A percentile compares a stretch with the other conserved stretches of the same genome.
These are phyloP conservation scores for Ministeria vibrans DNA, from an alignment of 78 protist species.

Conservation along the genomic window DNA sequence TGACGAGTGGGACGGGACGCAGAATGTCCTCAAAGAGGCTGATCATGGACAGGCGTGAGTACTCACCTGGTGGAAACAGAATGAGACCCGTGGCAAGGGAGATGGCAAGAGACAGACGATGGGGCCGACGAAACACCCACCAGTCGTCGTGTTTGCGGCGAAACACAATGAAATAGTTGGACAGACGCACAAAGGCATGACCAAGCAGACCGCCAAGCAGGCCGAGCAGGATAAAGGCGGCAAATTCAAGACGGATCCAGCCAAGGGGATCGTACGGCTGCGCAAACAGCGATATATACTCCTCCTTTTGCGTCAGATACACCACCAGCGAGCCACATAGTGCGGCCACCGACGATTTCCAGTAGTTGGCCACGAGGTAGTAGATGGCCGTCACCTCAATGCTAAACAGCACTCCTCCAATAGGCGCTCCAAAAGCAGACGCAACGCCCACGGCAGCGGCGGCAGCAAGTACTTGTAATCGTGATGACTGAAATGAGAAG, in stretches of 20 bases:
- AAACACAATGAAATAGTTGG: conserved; percentile 4
- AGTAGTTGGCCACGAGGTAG: conserved; percentile 12
- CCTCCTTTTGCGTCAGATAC: not conserved
- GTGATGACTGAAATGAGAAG: not conserved
- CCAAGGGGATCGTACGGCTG: not conserved
- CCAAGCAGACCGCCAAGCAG: conserved; percentile 3
- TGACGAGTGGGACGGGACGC: not conserved
- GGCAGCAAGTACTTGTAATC: conserved; percentile 26
- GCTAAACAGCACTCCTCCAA: conserved; percentile 58
- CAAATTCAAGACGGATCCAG: not conserved
- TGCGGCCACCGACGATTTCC: not conserved
- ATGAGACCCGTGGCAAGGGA: not conserved
- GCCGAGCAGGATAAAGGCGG: not conserved
- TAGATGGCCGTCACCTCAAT: conserved; percentile 51
- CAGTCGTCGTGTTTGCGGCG: not conserved
- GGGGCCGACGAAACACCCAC: not conserved
- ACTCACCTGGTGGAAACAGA: not conserved
- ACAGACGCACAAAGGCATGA: not conserved
- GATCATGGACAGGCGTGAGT: not conserved
- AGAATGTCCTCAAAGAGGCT: not conserved
- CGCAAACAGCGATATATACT: not conserved
- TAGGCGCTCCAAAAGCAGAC: conserved; percentile 56
- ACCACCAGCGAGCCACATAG: not conserved
- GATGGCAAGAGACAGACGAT: not conserved
- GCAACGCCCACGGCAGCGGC: conserved; percentile 61